Conservation (phyloP, 2,329 filamentous ascomycete species). For the Colletotrichum orchidophilum region DNA sequence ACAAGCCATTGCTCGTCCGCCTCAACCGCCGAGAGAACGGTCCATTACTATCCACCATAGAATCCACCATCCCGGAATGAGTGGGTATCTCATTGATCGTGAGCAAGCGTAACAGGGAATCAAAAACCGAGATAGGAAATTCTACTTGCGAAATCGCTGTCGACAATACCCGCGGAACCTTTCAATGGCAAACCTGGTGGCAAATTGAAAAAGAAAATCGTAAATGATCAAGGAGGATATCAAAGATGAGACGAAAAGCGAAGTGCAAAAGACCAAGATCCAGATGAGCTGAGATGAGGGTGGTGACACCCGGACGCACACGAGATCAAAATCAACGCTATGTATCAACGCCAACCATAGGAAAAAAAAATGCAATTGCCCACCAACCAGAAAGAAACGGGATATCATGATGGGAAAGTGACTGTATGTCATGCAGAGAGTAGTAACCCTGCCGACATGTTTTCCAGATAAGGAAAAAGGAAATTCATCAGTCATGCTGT, state of each 20-base stretch:
- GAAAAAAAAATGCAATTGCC: constrained; percentile 15
- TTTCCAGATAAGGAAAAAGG: neutral
- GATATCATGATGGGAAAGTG: constrained; percentile 31
- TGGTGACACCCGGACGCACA: neutral
- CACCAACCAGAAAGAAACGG: constrained; percentile 5
- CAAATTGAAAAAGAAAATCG: neutral
- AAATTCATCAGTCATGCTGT: constrained; percentile 26
- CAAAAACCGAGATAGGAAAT: constrained; percentile 1
- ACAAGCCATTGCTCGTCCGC: neutral
- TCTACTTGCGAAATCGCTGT: constrained; percentile 20
- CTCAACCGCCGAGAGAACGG: constrained; percentile 4
- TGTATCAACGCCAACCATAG: constrained; percentile 23
- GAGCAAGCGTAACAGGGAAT: constrained; percentile 26
- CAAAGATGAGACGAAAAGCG: neutral
- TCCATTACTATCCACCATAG: constrained; percentile 21
- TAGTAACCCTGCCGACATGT: constrained; percentile 10
- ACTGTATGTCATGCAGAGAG: constrained; percentile 17
- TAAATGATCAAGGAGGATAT: constrained; percentile 3
- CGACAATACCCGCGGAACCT: neutral
- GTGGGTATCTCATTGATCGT: constrained; percentile 32
- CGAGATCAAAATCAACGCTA: constrained; percentile 24
- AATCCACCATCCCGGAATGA: constrained; percentile 15
- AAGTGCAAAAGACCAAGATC: neutral
- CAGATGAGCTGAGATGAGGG: constrained; percentile 1
- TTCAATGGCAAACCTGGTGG: neutral